phyloP scores from a whole-genome alignment of 306 rosid genomes.

The Vachellia collinsii region DNA sequence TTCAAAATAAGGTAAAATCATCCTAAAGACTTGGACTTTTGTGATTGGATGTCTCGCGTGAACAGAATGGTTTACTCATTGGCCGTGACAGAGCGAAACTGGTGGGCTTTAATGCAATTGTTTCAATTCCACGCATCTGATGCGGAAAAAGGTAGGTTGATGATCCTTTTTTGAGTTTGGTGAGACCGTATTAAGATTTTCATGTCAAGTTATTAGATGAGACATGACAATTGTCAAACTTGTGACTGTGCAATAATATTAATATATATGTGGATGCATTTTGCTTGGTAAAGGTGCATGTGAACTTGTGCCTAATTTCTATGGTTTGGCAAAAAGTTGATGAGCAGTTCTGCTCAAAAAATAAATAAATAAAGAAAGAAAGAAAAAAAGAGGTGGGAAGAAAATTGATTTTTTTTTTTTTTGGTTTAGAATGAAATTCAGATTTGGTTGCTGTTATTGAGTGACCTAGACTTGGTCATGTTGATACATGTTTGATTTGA shows the following conservation, averaged over 20 bases:
- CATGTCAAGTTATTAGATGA: background rate
- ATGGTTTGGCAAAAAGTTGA: background rate
- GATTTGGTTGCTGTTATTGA: background rate
- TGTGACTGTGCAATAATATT: background rate
- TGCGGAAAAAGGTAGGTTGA: background rate
- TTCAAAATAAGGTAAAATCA: slow-evolving; percentile 18
- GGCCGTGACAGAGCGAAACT: background rate
- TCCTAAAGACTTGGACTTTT: slow-evolving; percentile 15
- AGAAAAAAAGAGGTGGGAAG: background rate
- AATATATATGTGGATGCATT: background rate
- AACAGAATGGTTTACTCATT: slow-evolving; percentile 37
- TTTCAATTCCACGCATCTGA: slow-evolving; percentile 7
- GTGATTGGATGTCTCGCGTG: slow-evolving; percentile 51
- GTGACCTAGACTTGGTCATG: background rate
- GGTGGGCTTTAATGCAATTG: background rate
- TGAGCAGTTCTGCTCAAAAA: background rate
- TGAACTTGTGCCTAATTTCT: background rate
- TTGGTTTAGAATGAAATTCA: background rate
- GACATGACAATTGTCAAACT: background rate
- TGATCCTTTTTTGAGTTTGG: background rate
- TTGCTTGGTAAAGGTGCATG: background rate
- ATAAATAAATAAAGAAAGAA: too few species aligned
- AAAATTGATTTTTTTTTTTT: background rate
- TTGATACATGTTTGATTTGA: background rate
- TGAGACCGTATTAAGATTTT: background rate